Evolutionary conservation across 495 filamentous ascomycete species (phyloP).

Genomic region (Trichoderma parareesei): DNA sequence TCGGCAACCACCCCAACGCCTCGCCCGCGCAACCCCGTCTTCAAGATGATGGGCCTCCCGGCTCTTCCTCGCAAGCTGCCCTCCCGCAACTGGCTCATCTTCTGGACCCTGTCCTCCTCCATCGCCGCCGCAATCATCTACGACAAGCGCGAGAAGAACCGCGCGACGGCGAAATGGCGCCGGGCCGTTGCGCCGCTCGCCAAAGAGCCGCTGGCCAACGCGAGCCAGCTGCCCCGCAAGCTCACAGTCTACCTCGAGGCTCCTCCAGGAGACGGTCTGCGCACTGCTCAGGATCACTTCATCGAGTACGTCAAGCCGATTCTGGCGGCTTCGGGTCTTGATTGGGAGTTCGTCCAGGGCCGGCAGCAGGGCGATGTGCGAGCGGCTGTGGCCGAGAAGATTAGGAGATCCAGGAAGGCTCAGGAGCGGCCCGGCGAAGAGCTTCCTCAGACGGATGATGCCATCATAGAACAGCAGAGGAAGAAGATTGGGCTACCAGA

Average conservation of each 20-base stretch:
- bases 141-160: slow-evolving; percentile 81
- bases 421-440: slow-evolving; percentile 40
- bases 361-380: slow-evolving; percentile 81
- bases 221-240: slow-evolving; percentile 66
- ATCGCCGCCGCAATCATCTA: slow-evolving; percentile 74
- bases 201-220: slow-evolving; percentile 60
- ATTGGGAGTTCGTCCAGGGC: slow-evolving; percentile 93
- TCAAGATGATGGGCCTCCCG: slow-evolving; percentile 75
- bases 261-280: slow-evolving; percentile 77
- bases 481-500: slow-evolving; percentile 54
- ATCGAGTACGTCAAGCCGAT: slow-evolving; percentile 93
- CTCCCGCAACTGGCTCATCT: slow-evolving; percentile 96
- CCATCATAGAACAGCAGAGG: slow-evolving; percentile 48
- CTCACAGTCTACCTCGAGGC: slow-evolving; percentile 79
- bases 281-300: slow-evolving; percentile 82
- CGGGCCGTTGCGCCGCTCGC: slow-evolving; percentile 80
- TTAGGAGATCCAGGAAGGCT: slow-evolving; percentile 59
- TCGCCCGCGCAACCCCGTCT: slow-evolving; percentile 54
- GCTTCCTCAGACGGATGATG: slow-evolving; percentile 41
- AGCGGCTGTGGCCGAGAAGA: slow-evolving; percentile 69
- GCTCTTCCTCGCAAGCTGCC: slow-evolving; percentile 76
- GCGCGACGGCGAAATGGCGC: slow-evolving; percentile 76
- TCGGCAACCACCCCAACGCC: slow-evolving; percentile 27
- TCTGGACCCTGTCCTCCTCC: slow-evolving; percentile 68
- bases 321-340: slow-evolving; percentile 77